Conservation (phyloP, 805 yeast genomes). For the Kazachstania bromeliacearum region DNA sequence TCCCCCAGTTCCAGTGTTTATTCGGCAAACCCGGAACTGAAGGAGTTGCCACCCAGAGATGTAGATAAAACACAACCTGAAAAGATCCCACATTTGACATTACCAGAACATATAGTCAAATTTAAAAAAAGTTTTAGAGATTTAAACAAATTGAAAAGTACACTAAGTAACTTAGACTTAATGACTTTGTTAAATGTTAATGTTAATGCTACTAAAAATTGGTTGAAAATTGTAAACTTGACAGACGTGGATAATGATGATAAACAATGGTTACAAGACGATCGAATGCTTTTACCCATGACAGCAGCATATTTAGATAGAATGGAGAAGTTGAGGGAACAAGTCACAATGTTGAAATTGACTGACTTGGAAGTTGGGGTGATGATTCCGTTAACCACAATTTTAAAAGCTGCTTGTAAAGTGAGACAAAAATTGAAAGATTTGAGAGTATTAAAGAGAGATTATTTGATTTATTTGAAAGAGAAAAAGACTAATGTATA, state of each 20-base stretch:
- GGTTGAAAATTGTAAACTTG: conserved; percentile 27
- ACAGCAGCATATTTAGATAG: conserved; percentile 24
- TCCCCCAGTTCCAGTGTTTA: conserved; percentile 3
- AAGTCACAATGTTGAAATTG: conserved; percentile 20
- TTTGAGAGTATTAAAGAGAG: conserved; percentile 27
- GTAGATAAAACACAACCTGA: background rate
- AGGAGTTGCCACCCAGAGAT: background rate
- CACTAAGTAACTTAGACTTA: conserved; percentile 12
- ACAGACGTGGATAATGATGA: conserved; percentile 11
- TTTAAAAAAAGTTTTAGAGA: conserved; percentile 12
- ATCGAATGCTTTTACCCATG: conserved; percentile 19
- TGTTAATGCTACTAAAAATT: conserved; percentile 14
- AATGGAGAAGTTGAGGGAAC: conserved; percentile 21
- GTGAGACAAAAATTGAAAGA: conserved; percentile 24
- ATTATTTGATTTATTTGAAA: conserved; percentile 25
- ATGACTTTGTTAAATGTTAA: conserved; percentile 14
- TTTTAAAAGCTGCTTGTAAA: conserved; percentile 18
- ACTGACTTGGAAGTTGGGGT: conserved; percentile 22
- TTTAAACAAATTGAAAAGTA: background rate
- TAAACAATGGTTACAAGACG: background rate
- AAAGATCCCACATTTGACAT: conserved; percentile 4
- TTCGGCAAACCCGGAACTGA: background rate
- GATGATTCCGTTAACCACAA: conserved; percentile 21
- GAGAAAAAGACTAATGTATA: conserved; percentile 15
- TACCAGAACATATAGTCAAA: conserved; percentile 16